A percentile compares a stretch with the other conserved stretches of the same genome.
Conservation (phyloP, 768 basidiomycete species). For the Agrocybe pediades region DNA sequence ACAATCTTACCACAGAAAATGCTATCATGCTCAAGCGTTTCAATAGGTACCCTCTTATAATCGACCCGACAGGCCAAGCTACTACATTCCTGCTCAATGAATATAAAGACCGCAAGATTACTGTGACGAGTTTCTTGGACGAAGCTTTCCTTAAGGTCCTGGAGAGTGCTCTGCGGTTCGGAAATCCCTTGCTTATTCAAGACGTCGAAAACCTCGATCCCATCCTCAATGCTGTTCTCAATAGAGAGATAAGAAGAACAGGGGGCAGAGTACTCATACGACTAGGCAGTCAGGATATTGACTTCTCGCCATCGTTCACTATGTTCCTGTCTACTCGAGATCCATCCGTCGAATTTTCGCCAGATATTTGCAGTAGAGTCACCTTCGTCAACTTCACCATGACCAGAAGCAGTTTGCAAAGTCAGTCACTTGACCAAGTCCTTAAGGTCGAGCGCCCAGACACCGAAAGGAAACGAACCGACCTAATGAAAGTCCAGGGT, state of each 20-base stretch:
- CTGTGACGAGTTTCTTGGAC: conserved; percentile 97
- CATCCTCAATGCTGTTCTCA: conserved; percentile 94
- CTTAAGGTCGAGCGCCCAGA: conserved; percentile 97
- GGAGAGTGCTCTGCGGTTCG: conserved; percentile 98
- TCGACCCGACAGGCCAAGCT: conserved; percentile 98
- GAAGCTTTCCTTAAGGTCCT: conserved; percentile 98
- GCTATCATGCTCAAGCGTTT: conserved; percentile 99
- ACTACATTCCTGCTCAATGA: conserved; percentile 93
- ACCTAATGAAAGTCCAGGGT: conserved; percentile 97
- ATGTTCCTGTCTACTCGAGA: conserved; percentile 99
- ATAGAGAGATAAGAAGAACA: conserved; percentile 93
- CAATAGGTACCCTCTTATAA: conserved; percentile 95
- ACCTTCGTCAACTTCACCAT: conserved; percentile 98
- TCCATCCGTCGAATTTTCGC: conserved; percentile 96
- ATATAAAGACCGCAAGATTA: conserved; percentile 95
- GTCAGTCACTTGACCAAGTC: conserved; percentile 96
- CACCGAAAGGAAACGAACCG: conserved; percentile 92
- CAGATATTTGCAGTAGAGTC: conserved; percentile 97
- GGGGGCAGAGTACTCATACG: conserved; percentile 98
- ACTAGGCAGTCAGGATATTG: conserved; percentile 96
- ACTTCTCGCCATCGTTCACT: conserved; percentile 99
- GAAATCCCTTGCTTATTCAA: conserved; percentile 95
- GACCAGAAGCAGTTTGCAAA: conserved; percentile 98
- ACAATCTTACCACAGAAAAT: conserved; percentile 96
- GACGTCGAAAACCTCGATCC: conserved; percentile 98